These are phyloP conservation scores for Phalaenopsis aphrodite DNA, from an alignment of 106 monocot species.

Conservation along the genomic window DNA sequence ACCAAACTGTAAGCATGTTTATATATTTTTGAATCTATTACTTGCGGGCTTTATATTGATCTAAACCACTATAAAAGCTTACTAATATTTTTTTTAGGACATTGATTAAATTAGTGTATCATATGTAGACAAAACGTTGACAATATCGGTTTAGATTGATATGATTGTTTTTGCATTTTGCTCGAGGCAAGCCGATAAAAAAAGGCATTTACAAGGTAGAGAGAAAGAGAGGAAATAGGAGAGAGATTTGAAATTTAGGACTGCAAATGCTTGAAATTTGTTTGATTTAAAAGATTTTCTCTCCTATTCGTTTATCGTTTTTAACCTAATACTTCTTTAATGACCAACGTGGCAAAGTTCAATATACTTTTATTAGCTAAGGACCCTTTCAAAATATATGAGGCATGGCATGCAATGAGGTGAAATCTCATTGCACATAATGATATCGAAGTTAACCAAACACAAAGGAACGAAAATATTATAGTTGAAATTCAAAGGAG, in stretches of 20 bases:
- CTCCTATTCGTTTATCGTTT: too few relatives aligned
- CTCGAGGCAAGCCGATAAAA: neutral
- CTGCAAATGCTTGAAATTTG: neutral
- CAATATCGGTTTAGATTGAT: neutral
- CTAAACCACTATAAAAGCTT: neutral
- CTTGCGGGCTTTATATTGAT: neutral
- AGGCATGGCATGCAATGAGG: too few relatives aligned
- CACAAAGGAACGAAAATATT: too few relatives aligned
- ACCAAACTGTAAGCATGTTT: slow-evolving; percentile 54
- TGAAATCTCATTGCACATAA: too few relatives aligned
- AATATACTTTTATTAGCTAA: too few relatives aligned
- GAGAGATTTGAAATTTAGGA: neutral
- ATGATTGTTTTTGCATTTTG: neutral
- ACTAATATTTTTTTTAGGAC: neutral
- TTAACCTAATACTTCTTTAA: too few relatives aligned
- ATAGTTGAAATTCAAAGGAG: too few relatives aligned
- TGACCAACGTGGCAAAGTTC: too few relatives aligned
- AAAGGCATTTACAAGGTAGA: neutral
- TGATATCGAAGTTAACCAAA: too few relatives aligned
- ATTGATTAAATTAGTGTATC: neutral
- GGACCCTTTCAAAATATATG: too few relatives aligned
- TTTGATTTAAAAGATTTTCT: too few relatives aligned
- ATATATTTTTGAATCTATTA: neutral
- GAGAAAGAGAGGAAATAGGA: neutral
- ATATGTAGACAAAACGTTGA: neutral